Percentiles rank a stretch among this genome's conserved stretches.
These are phyloP conservation scores for Diaporthe velutina DNA, from an alignment of 2,329 filamentous ascomycete genomes.

Conservation along the genomic window DNA sequence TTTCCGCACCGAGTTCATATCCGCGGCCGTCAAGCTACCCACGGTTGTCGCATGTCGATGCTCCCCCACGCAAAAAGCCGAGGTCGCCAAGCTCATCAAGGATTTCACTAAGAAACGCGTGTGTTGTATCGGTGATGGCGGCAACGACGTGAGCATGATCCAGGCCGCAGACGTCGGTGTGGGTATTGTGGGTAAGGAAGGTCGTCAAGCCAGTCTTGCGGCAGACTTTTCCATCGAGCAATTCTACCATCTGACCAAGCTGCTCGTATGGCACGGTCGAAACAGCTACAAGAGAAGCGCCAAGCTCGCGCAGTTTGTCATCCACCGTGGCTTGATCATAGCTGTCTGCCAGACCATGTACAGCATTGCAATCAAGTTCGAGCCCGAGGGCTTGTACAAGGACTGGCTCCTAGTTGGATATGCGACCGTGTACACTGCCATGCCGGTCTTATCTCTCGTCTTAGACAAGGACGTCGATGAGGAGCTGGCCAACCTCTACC, in stretches of 20 bases:
- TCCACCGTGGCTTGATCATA: conserved; percentile 96
- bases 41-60: conserved; percentile 97
- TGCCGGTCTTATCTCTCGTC: conserved; percentile 92
- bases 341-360: conserved; percentile 97
- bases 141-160: conserved; percentile 99
- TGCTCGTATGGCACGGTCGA: conserved; percentile 98
- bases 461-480: conserved; percentile 97
- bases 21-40: conserved; percentile 86
- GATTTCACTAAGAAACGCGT: conserved; percentile 93
- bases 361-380: conserved; percentile 91
- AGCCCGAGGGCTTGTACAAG: conserved; percentile 94
- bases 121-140: conserved; percentile 97
- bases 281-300: conserved; percentile 97
- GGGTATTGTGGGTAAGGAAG: conserved; percentile 98
- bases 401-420: conserved; percentile 98
- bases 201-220: conserved; percentile 91
- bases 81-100: conserved; percentile 91
- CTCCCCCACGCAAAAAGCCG: conserved; percentile 96
- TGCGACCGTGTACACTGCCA: conserved; percentile 94
- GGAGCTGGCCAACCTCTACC: conserved; percentile 92
- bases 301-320: conserved; percentile 97
- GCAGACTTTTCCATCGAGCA: conserved; percentile 98
- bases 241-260: conserved; percentile 93
- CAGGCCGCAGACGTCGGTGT: conserved; percentile 98
- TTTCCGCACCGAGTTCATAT: conserved; percentile 88